Evolutionary conservation across 208 protist species (phyloP).

Genomic region (Acanthamoeba sp.): DNA sequence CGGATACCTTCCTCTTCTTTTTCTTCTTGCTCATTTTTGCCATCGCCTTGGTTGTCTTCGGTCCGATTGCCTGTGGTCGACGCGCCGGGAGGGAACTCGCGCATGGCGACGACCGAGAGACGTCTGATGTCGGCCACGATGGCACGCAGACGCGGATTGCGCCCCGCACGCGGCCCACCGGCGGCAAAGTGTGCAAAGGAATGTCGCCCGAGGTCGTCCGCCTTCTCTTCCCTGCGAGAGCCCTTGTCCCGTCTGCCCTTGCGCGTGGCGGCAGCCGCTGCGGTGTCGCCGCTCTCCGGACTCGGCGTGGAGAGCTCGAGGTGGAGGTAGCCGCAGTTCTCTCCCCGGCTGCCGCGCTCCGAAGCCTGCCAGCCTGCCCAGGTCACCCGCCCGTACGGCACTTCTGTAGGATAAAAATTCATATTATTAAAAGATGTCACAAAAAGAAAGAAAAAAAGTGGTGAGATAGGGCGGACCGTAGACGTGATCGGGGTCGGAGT

Average conservation of each 20-base stretch:
- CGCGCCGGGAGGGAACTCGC: too few relatives aligned
- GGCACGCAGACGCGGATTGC: conserved; percentile 10
- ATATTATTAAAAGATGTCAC: background rate
- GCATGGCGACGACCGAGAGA: background rate
- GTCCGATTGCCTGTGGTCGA: too few relatives aligned
- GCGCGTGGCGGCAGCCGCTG: background rate
- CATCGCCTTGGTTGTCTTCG: background rate
- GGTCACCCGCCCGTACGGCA: background rate
- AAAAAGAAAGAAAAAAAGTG: conserved; percentile 17
- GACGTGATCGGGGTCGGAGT: conserved; percentile 16
- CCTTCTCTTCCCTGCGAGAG: background rate
- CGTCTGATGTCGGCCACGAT: conserved; percentile 5
- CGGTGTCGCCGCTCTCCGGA: too few relatives aligned
- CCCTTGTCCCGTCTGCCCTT: background rate
- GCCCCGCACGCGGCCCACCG: background rate
- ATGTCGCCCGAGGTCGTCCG: background rate
- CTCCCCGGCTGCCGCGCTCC: conserved; percentile 4
- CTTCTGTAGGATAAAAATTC: background rate
- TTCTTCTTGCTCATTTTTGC: background rate
- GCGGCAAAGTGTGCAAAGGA: conserved; percentile 20
- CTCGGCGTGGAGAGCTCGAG: background rate
- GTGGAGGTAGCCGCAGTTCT: conserved; percentile 30
- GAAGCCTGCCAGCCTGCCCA: conserved; percentile 2
- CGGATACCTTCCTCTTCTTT: background rate
- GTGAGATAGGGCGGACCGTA: background rate